Evolutionary conservation across 352 stramenopile species (phyloP).

Genomic region (Phytophthora crassamura): DNA sequence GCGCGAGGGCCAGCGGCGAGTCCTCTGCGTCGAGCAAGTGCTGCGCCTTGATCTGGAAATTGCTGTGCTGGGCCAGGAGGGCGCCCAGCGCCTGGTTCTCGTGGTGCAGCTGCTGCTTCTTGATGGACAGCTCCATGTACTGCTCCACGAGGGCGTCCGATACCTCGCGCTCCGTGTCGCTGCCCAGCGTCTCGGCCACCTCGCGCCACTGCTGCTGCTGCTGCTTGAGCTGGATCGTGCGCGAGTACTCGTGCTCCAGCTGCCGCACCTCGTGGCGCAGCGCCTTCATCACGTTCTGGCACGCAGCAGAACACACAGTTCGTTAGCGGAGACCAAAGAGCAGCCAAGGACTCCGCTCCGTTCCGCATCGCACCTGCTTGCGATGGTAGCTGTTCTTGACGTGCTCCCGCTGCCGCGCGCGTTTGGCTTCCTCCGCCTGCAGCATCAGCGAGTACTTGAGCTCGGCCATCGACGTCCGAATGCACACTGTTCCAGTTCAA

Average conservation of each 20-base stretch:
- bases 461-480: slow-evolving; percentile 17
- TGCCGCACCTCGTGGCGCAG: slow-evolving; percentile 43
- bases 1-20: slow-evolving; percentile 18
- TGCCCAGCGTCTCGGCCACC: slow-evolving; percentile 11
- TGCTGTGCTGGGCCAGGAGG: slow-evolving; percentile 45
- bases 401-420: slow-evolving; percentile 67
- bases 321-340: slow-evolving; percentile 13
- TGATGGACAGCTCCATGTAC: slow-evolving; percentile 58
- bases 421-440: slow-evolving; percentile 31
- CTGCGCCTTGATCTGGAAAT: slow-evolving; percentile 50
- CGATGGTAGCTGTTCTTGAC: slow-evolving; percentile 60
- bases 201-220: slow-evolving; percentile 28
- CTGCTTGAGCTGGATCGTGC: slow-evolving; percentile 27
- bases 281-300: slow-evolving; percentile 43
- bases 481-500: slow-evolving; percentile 16
- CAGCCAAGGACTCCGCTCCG: neutral
- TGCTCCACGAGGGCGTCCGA: slow-evolving; percentile 40
- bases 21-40: slow-evolving; percentile 42
- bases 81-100: slow-evolving; percentile 61
- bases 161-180: slow-evolving; percentile 12
- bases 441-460: slow-evolving; percentile 9
- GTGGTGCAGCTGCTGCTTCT: slow-evolving; percentile 55
- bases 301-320: neutral
- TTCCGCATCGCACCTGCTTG: slow-evolving; percentile 30
- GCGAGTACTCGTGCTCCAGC: slow-evolving; percentile 48